A percentile compares a stretch with the other conserved stretches of the same genome.
Conservation (phyloP, 31 red algal genomes). For the Porphyra umbilicalis region DNA sequence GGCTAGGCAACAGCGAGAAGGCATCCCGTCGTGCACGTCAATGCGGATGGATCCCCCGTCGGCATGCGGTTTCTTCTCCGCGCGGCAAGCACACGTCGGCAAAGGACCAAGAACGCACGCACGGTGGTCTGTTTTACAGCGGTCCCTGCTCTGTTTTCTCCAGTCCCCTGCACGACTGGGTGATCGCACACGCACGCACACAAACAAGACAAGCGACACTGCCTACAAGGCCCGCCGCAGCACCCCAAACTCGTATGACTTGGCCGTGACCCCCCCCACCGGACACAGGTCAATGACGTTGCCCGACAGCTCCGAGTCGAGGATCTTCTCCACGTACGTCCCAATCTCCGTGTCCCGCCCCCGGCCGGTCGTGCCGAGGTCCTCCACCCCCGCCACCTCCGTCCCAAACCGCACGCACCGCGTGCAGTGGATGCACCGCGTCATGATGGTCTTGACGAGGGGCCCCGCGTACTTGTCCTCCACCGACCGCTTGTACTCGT, state of each 20-base stretch:
- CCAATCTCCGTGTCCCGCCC: conserved; percentile 90
- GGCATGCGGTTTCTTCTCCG: too few species aligned
- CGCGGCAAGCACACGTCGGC: too few species aligned
- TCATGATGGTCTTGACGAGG: conserved; percentile 97
- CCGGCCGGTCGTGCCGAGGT: conserved; percentile 82
- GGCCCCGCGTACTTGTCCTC: conserved; percentile 89
- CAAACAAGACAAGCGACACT: neutral
- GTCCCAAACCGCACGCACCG: conserved; percentile 95
- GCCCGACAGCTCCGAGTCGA: conserved; percentile 81
- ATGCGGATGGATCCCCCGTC: too few species aligned
- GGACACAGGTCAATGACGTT: conserved; percentile 99
- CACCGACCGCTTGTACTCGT: conserved; percentile 87
- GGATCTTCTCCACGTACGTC: conserved; percentile 90
- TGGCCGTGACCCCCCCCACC: conserved; percentile 90
- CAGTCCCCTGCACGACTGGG: too few species aligned
- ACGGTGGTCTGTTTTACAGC: too few species aligned
- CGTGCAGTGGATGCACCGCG: conserved; percentile 98
- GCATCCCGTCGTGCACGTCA: too few species aligned
- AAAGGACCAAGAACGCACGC: too few species aligned
- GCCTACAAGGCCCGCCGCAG: neutral
- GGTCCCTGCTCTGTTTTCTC: too few species aligned
- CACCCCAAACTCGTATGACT: conserved; percentile 51
- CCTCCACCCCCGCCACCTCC: conserved; percentile 89
- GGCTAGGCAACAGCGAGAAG: too few species aligned
- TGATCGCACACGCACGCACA: neutral